Evolutionary conservation across 2,329 filamentous ascomycete genomes (phyloP).

Genomic region (Xylaria sp.): DNA sequence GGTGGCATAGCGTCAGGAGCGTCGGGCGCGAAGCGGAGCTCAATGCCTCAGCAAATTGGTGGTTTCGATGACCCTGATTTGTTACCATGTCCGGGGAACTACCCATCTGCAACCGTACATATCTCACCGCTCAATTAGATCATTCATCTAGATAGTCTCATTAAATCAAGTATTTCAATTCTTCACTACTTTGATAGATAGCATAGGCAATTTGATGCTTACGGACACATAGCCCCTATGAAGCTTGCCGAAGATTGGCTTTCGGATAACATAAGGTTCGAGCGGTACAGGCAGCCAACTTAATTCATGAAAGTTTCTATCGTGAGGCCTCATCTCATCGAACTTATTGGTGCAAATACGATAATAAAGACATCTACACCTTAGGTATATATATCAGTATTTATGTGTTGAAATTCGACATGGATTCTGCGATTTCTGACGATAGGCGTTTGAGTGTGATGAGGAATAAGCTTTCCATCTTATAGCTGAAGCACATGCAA

Average conservation of each 20-base stretch:
- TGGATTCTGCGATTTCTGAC: not conserved
- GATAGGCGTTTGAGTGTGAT: not conserved
- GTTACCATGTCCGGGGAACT: not conserved
- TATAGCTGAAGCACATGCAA: not conserved
- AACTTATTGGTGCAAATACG: not conserved
- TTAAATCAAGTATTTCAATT: no score
- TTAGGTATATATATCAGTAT: not conserved
- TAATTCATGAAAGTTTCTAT: not conserved
- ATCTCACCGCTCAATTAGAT: not conserved
- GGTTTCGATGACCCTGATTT: constrained; percentile 69
- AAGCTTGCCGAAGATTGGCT: not conserved
- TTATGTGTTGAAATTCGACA: not conserved
- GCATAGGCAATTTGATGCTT: not conserved
- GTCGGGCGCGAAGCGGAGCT: constrained; percentile 55
- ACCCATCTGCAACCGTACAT: not conserved
- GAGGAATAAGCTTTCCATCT: not conserved
- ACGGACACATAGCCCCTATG: not conserved
- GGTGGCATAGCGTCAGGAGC: constrained; percentile 88
- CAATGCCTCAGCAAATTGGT: constrained; percentile 74
- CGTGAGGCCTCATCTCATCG: not conserved
- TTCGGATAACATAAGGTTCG: not conserved
- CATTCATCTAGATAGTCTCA: not conserved
- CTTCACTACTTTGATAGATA: not conserved
- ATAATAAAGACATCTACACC: not conserved
- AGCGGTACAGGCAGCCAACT: not conserved